Percentiles rank a stretch among this genome's conserved stretches.
Evolutionary conservation across 768 basidiomycete genomes (phyloP).

Genomic region (Hortiboletus campestris): DNA sequence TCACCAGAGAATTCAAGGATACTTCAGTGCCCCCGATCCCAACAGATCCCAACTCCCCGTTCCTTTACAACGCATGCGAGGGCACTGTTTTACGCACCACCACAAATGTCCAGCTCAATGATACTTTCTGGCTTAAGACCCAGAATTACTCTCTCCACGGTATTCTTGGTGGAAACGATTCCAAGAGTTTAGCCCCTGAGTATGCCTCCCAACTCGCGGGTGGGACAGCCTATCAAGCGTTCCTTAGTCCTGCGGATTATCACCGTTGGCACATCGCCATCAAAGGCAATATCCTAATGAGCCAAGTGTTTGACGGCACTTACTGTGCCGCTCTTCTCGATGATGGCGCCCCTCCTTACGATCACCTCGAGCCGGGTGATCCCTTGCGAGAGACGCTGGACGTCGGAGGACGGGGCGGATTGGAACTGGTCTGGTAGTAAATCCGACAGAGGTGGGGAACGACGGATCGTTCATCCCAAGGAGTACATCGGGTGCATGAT

Average conservation of each 20-base stretch:
- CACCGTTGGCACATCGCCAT: conserved; percentile 64
- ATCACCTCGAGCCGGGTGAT: conserved; percentile 31
- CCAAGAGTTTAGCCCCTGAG: too few relatives aligned
- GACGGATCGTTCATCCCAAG: conserved; percentile 86
- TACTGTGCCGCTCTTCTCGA: conserved; percentile 18
- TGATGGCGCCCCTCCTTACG: not conserved
- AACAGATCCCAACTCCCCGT: too few relatives aligned
- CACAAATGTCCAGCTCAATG: conserved; percentile 38
- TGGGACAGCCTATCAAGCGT: conserved; percentile 54
- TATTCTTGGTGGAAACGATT: conserved; percentile 38
- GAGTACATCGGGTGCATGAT: conserved; percentile 70
- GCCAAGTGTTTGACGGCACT: not conserved
- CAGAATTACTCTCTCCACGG: conserved; percentile 56
- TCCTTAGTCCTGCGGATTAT: too few relatives aligned
- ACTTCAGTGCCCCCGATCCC: too few relatives aligned
- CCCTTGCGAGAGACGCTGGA: conserved; percentile 44
- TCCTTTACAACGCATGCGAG: conserved; percentile 36
- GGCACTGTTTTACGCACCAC: conserved; percentile 38
- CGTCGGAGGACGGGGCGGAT: conserved; percentile 24
- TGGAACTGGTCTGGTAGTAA: not conserved
- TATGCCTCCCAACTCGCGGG: conserved; percentile 23
- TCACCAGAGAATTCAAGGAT: conserved; percentile 39
- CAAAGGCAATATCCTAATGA: conserved; percentile 4
- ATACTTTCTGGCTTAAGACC: conserved; percentile 59
- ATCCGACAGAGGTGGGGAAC: conserved; percentile 35